Conservation (phyloP, 2,329 filamentous ascomycete species). For the Pseudocercospora crystallina region DNA sequence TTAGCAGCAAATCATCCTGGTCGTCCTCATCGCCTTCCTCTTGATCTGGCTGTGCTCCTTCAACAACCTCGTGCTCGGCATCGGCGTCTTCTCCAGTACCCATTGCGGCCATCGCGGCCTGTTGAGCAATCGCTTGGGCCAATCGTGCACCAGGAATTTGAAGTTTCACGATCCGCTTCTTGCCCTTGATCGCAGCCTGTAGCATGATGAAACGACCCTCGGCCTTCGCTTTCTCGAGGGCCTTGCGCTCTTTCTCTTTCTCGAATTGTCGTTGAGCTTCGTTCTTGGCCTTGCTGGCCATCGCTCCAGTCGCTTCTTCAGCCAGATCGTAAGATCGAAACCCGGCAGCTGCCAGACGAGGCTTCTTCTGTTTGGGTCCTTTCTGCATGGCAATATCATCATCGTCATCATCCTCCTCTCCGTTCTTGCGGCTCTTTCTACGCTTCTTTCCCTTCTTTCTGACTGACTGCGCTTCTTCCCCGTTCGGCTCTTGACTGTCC, state of each 20-base stretch:
- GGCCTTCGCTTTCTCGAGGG: slow-evolving; percentile 41
- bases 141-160: slow-evolving; percentile 39
- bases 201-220: slow-evolving; percentile 48
- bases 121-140: slow-evolving; percentile 36
- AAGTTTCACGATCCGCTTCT: slow-evolving; percentile 46
- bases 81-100: slow-evolving; percentile 28
- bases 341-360: slow-evolving; percentile 34
- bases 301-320: slow-evolving; percentile 24
- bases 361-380: slow-evolving; percentile 35
- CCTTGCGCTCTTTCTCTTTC: slow-evolving; percentile 45
- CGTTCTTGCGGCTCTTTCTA: slow-evolving; percentile 14
- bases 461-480: slow-evolving; percentile 9
- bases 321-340: slow-evolving; percentile 34
- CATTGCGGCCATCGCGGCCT: slow-evolving; percentile 30
- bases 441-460: slow-evolving; percentile 25
- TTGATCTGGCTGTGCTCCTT: slow-evolving; percentile 17
- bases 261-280: slow-evolving; percentile 49
- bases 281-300: slow-evolving; percentile 38
- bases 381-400: slow-evolving; percentile 39
- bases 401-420: slow-evolving; percentile 31
- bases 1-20: slow-evolving; percentile 26
- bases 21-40: slow-evolving; percentile 25
- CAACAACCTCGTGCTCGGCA: slow-evolving; percentile 31
- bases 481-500: slow-evolving; percentile 30
- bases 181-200: slow-evolving; percentile 46